Percentiles rank a stretch among this genome's conserved stretches.
Conservation (phyloP, 768 basidiomycete genomes). For the Suillus ampliporus region DNA sequence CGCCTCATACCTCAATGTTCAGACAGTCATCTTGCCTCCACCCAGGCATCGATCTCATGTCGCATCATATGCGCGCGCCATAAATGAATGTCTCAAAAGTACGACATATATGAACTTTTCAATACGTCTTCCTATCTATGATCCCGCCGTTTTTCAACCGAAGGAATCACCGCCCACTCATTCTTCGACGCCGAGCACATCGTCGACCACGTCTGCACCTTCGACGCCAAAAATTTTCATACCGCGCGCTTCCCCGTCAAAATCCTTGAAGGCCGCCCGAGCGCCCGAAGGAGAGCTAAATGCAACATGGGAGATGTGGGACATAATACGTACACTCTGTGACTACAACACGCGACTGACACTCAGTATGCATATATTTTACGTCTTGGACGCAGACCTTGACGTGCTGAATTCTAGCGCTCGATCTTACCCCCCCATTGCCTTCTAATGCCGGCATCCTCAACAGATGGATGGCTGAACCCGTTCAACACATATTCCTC, state of each 20-base stretch:
- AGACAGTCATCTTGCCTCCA: slow-evolving; percentile 85
- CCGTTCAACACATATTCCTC: slow-evolving; percentile 86
- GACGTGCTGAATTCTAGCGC: slow-evolving; percentile 55
- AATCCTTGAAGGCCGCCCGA: slow-evolving; percentile 33
- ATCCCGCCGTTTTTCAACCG: slow-evolving; percentile 64
- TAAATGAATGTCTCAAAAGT: slow-evolving; percentile 77
- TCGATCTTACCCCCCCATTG: slow-evolving; percentile 89
- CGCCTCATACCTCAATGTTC: slow-evolving; percentile 89
- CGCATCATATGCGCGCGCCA: slow-evolving; percentile 91
- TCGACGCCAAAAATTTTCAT: slow-evolving; percentile 24
- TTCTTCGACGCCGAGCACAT: slow-evolving; percentile 18
- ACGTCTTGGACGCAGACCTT: slow-evolving; percentile 13
- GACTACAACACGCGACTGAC: slow-evolving; percentile 79
- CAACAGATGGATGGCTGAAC: slow-evolving; percentile 91
- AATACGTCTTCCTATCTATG: slow-evolving; percentile 83
- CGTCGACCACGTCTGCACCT: slow-evolving; percentile 16
- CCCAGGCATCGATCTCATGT: slow-evolving; percentile 84
- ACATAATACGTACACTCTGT: slow-evolving; percentile 88
- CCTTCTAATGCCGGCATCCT: slow-evolving; percentile 79
- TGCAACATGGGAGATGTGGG: slow-evolving; percentile 98
- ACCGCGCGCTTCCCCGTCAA: slow-evolving; percentile 30
- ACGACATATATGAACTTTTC: slow-evolving; percentile 80
- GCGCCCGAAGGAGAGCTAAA: slow-evolving; percentile 64
- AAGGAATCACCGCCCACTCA: slow-evolving; percentile 30
- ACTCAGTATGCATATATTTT: slow-evolving; percentile 55